phyloP scores from a whole-genome alignment of 495 filamentous ascomycete species.

The Cenococcum geophilum region DNA sequence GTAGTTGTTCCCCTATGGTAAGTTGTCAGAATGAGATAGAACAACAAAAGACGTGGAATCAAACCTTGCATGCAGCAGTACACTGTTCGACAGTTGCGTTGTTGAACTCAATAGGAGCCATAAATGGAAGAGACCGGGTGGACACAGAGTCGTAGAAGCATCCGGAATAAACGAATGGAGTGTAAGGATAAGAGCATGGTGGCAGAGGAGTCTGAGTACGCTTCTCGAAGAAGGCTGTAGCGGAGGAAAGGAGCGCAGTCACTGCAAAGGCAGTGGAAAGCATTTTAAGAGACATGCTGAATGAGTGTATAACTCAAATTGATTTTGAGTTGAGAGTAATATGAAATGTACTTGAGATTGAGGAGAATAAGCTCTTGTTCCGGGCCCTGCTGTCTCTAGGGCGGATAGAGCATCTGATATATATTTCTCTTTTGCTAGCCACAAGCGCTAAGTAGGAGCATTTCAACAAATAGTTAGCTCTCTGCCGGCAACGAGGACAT shows the following conservation, averaged over 20 bases:
- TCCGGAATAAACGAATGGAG: conserved; percentile 48
- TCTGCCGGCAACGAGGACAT: background rate
- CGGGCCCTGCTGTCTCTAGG: background rate
- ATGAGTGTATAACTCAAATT: background rate
- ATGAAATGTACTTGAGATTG: background rate
- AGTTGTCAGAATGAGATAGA: background rate
- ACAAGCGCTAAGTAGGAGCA: background rate
- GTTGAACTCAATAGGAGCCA: conserved; percentile 35
- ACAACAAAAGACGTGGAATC: conserved; percentile 8
- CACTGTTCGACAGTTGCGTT: conserved; percentile 50
- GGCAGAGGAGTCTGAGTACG: conserved; percentile 15
- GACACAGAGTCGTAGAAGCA: conserved; percentile 44
- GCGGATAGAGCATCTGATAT: background rate
- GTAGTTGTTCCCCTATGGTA: conserved; percentile 42
- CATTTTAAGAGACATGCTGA: conserved; percentile 1
- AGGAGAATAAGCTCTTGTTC: background rate
- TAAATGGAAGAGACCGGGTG: conserved; percentile 40
- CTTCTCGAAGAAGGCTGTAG: background rate
- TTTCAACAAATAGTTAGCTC: background rate
- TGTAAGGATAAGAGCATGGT: conserved; percentile 40
- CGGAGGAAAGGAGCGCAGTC: background rate
- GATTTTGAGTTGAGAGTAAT: background rate
- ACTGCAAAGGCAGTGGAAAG: conserved; percentile 3
- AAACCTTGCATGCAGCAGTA: conserved; percentile 47
- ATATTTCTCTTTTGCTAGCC: background rate